phyloP scores from a whole-genome alignment of 2,329 filamentous ascomycete genomes.

The Lecanosticta acicola region DNA sequence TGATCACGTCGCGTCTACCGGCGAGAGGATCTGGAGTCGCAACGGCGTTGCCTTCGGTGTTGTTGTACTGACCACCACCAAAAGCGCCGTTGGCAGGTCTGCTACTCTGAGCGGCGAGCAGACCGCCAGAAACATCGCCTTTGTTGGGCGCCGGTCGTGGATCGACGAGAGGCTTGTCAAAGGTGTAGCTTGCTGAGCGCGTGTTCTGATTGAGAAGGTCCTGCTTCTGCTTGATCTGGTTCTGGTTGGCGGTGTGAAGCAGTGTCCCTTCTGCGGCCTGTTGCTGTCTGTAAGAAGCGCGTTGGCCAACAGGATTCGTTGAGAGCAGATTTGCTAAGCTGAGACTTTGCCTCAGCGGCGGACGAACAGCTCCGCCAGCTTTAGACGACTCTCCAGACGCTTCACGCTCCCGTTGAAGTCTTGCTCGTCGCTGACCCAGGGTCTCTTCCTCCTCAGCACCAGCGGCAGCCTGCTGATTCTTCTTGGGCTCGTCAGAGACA shows the following conservation, averaged over 20 bases:
- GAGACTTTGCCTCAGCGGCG: constrained; percentile 33
- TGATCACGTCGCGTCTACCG: constrained; percentile 6
- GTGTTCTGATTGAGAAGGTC: constrained; percentile 32
- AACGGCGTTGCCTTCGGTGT: constrained; percentile 4
- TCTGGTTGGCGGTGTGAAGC: constrained; percentile 30
- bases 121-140: constrained; percentile 25
- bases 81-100: constrained; percentile 31
- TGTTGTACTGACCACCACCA: constrained; percentile 19
- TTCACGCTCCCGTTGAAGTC: constrained; percentile 66
- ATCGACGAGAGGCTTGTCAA: constrained; percentile 21
- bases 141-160: constrained; percentile 26
- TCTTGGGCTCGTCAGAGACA: constrained; percentile 9
- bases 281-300: constrained; percentile 12
- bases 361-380: constrained; percentile 44
- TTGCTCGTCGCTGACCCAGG: constrained; percentile 67
- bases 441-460: constrained; percentile 56
- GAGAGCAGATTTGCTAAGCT: constrained; percentile 59
- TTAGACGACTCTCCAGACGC: constrained; percentile 21
- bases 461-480: constrained; percentile 4
- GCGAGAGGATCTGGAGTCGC: constrained; percentile 3
- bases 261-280: constrained; percentile 34
- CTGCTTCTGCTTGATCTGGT: constrained; percentile 34
- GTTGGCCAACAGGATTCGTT: constrained; percentile 31
- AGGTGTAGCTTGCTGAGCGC: constrained; percentile 26
- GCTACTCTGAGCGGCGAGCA: constrained; percentile 16